These are phyloP conservation scores for Gloeophyllum trabeum DNA, from an alignment of 768 basidiomycete species.

Conservation along the genomic window DNA sequence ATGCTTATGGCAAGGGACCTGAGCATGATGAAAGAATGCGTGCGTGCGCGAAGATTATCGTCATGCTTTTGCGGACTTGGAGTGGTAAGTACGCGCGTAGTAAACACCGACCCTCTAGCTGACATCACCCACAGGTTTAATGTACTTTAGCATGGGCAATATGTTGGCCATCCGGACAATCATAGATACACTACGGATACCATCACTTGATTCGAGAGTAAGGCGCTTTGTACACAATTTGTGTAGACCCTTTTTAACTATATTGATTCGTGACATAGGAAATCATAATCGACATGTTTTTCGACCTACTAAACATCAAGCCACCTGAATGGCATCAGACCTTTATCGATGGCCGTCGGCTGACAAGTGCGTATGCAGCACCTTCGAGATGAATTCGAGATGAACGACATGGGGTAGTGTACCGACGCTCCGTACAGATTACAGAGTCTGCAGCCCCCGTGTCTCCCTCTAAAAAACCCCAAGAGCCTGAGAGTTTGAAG, in stretches of 20 bases:
- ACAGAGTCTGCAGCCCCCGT: constrained; percentile 11
- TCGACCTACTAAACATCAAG: constrained; percentile 86
- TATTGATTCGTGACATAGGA: too few species aligned
- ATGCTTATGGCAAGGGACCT: constrained; percentile 78
- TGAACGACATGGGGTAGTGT: constrained; percentile 1
- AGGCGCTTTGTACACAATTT: too few species aligned
- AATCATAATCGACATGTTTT: constrained; percentile 88
- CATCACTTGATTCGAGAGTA: constrained; percentile 79
- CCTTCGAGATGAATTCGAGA: constrained; percentile 11
- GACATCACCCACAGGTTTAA: constrained; percentile 41
- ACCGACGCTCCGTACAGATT: constrained; percentile 7
- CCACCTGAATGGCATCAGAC: constrained; percentile 88
- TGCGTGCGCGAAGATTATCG: constrained; percentile 66
- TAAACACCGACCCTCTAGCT: background rate
- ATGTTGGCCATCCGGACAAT: constrained; percentile 78
- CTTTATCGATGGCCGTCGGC: constrained; percentile 78
- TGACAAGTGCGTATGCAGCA: constrained; percentile 54
- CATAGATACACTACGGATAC: constrained; percentile 79
- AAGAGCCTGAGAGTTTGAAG: constrained; percentile 49
- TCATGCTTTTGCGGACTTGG: constrained; percentile 84
- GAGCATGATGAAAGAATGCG: constrained; percentile 75
- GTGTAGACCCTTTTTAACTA: too few species aligned
- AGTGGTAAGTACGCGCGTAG: constrained; percentile 49
- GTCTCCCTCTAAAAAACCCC: constrained; percentile 21
- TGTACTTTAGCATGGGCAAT: constrained; percentile 90